phyloP scores from a whole-genome alignment of 1,139 yeast genomes.

The Lizanozyma gosingica region DNA sequence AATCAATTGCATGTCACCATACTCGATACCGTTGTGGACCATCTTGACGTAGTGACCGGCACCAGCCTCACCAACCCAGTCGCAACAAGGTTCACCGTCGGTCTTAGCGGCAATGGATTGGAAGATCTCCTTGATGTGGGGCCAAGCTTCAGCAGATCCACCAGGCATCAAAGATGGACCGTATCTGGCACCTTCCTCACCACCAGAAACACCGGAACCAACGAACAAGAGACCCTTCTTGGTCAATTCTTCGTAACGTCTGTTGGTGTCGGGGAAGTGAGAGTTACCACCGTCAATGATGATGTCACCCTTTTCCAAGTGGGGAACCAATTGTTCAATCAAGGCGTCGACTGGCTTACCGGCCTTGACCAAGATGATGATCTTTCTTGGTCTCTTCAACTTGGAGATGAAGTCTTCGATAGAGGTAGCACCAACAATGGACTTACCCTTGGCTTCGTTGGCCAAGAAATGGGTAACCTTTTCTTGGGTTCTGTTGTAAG shows the following conservation, averaged over 20 bases:
- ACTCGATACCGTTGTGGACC: constrained; percentile 99
- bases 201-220: constrained; percentile 99
- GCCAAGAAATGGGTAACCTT: constrained; percentile 91
- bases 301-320: constrained; percentile 94
- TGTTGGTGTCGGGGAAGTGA: constrained; percentile 97
- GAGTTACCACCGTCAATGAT: constrained; percentile 99
- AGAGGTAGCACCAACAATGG: constrained; percentile 92
- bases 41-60: constrained; percentile 98
- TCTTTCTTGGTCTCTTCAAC: constrained; percentile 96
- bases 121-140: constrained; percentile 93
- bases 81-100: constrained; percentile 99
- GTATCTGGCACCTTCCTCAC: constrained; percentile 99
- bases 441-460: constrained; percentile 89
- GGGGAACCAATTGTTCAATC: constrained; percentile 80
- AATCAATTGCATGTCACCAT: constrained; percentile 99
- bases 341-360: constrained; percentile 92
- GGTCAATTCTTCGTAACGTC: constrained; percentile 88
- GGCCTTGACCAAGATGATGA: constrained; percentile 91
- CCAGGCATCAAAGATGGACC: constrained; percentile 99
- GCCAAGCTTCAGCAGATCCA: constrained; percentile 98
- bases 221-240: constrained; percentile 84
- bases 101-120: constrained; percentile 94
- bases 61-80: constrained; percentile 99
- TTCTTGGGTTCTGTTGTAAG: constrained; percentile 94
- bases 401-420: constrained; percentile 79